Evolutionary conservation across 2,329 filamentous ascomycete species (phyloP), one percentile per base, ranked within the genome.

Genomic region (Ophiostoma montium): DNA sequence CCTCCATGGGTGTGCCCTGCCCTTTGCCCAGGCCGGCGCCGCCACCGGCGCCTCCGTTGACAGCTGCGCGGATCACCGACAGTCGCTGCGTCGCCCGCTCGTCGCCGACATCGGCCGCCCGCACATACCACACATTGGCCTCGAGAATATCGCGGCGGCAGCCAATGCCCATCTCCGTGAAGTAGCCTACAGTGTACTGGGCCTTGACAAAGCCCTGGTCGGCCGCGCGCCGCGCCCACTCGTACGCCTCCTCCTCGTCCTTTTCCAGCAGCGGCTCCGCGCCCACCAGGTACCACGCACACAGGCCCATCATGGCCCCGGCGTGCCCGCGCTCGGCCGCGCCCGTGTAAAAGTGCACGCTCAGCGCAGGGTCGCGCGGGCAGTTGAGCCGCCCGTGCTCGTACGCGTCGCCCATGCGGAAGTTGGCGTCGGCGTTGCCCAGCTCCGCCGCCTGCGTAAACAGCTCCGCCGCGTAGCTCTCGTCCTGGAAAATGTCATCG

Each of bases 121-220:
- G 86, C 57, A 98, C 90, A 62, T 98, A 98, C 90, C 89, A 96
- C 31, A 95, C 86, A 60, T 98, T 98, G 57, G 92, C 90, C 64
- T 95, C 89, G 39, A 98, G 75, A n/a, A 90, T 81, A 63, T 98
- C 92, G 45, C 87, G 81, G 35, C 88, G 84, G 63, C 88, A 95
- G 46, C 92, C 92, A 58, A 98, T 95, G 54, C 92, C 92, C 86
- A 94, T 95, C 64, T 98, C 92, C 5, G 89, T 95, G 63, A 98
- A 98, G 66, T 95, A 96, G 41, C 88, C 92, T 19, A 95, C 79
- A 0, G 92, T 87, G 59, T 96, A 98, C 63, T 95, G 80, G n/a
- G 92, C 92, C 58, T 79, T 80, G 54, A 76, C 72, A 52, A 71
- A 76, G 46, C 78, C 83, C 56, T 82, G 72, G 54, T 92, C 83